Conservation (phyloP, 2,329 filamentous ascomycete genomes). For the Arachnopeziza araneosa region DNA sequence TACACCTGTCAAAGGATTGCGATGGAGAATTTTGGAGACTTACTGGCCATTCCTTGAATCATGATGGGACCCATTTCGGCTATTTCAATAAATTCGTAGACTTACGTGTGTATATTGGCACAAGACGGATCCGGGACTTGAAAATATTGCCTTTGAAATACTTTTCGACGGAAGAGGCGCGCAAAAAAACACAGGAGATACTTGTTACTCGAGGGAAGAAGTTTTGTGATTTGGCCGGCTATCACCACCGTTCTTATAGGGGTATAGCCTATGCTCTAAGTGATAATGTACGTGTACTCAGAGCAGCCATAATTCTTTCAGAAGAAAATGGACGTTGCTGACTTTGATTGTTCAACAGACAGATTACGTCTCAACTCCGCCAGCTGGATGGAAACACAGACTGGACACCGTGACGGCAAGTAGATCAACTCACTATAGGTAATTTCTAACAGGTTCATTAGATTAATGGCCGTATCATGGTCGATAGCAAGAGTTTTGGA, state of each 20-base stretch:
- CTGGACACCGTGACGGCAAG: slow-evolving; percentile 6
- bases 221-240: not conserved
- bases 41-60: no score
- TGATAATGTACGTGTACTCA: not conserved
- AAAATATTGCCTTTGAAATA: not conserved
- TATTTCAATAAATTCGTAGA: not conserved
- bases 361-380: no score
- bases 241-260: not conserved
- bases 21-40: no score
- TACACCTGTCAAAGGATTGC: no score
- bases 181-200: not conserved
- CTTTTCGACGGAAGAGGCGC: not conserved
- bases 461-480: slow-evolving; percentile 21
- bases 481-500: slow-evolving; percentile 20
- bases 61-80: not conserved
- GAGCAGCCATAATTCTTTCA: no score
- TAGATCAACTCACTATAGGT: no score
- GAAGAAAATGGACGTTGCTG: no score
- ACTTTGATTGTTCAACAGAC: no score
- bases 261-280: not conserved
- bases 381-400: slow-evolving; percentile 12
- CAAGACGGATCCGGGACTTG: not conserved
- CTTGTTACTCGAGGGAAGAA: not conserved
- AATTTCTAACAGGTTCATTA: not conserved
- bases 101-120: not conserved